These are phyloP conservation scores for Nicotiana noctiflora DNA, from an alignment of 257 asterid species.

Conservation along the genomic window DNA sequence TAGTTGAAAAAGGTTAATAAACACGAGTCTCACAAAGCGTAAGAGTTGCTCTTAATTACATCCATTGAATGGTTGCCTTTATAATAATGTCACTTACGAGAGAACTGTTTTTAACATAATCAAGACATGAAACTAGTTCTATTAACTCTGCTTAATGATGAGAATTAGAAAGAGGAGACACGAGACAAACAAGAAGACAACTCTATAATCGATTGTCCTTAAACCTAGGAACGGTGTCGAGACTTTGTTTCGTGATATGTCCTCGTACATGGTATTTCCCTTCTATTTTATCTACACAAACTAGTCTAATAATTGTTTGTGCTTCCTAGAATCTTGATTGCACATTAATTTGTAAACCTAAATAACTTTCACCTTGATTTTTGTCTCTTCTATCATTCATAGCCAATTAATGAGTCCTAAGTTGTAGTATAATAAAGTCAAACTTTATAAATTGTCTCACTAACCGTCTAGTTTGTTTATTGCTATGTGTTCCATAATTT, in stretches of 20 bases:
- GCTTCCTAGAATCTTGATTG: constrained; percentile 2
- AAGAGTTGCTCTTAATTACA: background rate
- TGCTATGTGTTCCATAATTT: background rate
- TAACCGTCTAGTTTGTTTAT: background rate
- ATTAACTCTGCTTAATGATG: constrained; percentile 1
- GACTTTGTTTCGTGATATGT: background rate
- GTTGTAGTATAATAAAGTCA: background rate
- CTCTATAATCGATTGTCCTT: background rate
- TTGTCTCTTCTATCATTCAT: background rate
- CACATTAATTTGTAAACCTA: constrained; percentile 4
- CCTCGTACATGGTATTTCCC: background rate
- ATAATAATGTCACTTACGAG: background rate
- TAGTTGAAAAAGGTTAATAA: background rate
- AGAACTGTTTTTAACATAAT: background rate
- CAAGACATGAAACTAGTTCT: background rate
- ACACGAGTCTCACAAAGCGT: background rate
- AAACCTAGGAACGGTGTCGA: constrained; percentile 3
- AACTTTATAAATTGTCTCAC: background rate
- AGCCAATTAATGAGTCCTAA: background rate
- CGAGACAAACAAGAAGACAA: background rate
- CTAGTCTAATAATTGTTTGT: background rate
- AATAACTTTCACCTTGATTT: background rate
- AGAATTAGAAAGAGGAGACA: background rate
- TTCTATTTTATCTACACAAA: background rate
- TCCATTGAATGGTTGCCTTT: background rate